Conservation (phyloP, 768 basidiomycete genomes). For the Sarcodon aspratus region DNA sequence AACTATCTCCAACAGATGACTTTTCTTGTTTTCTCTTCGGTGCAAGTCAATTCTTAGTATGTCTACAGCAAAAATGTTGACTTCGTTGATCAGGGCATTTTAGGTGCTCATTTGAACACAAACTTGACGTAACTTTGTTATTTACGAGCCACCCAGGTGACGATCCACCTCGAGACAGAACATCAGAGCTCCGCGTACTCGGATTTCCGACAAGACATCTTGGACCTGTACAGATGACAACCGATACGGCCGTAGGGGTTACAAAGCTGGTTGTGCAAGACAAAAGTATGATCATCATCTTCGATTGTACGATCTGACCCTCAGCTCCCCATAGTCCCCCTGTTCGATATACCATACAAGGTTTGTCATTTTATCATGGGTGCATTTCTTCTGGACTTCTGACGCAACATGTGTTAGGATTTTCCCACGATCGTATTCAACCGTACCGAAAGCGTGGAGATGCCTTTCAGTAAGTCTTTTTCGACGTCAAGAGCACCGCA, state of each 20-base stretch:
- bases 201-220: constrained; percentile 85
- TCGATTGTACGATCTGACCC: background rate
- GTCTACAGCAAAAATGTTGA: background rate
- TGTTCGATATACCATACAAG: constrained; percentile 64
- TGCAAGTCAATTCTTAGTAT: constrained; percentile 27
- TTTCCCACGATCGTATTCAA: constrained; percentile 87
- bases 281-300: constrained; percentile 28
- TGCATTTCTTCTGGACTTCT: background rate
- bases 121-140: background rate
- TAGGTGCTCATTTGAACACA: too few relatives aligned
- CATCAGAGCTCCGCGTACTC: constrained; percentile 72
- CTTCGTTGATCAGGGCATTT: background rate
- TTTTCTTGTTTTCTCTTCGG: constrained; percentile 93
- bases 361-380: constrained; percentile 26
- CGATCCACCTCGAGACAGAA: constrained; percentile 92
- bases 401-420: constrained; percentile 34
- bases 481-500: background rate
- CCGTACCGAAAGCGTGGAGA: constrained; percentile 84
- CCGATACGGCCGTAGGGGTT: constrained; percentile 91
- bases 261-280: constrained; percentile 77
- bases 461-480: constrained; percentile 63
- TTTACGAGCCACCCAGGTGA: constrained; percentile 44
- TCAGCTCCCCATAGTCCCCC: constrained; percentile 29
- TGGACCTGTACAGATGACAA: constrained; percentile 93
- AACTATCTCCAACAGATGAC: constrained; percentile 67